Base-by-base conservation (phyloP, 2,329 filamentous ascomycete genomes). In the Penicillium expansum region DNA sequence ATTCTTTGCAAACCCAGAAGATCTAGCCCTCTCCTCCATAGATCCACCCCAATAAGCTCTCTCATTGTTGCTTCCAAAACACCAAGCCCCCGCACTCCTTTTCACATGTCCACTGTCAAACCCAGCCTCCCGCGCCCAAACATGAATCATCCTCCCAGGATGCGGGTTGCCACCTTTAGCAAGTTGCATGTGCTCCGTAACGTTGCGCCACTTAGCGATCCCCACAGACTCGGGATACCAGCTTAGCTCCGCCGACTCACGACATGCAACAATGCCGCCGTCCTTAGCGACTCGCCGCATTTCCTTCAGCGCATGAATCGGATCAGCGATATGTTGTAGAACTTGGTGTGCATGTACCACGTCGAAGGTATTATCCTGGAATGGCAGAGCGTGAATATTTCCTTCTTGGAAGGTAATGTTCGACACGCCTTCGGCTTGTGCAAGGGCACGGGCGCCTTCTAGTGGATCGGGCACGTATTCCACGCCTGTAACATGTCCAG, bases 331-430 rank as follows among this genome's bases (percentile, higher is more conserved):
- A 65, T 87, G 84, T 56, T 81, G 78, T 6, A 87, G 72, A 0
- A 86, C 80, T 63, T 86, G 83, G 62, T 85, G 82, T 10, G 79
- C 80, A 63, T 84, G 81, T 3, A 86, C 83, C 5, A 87, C 65
- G 59, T 87, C 85, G 59, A 87, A 87, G 1, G 71, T 69, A 27
- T 73, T 71, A 43, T 85, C 79, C 2, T 55, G 45, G 44, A 73
- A 74, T 1, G 65, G 58, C 1, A 81, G 72, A 2, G 69, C 59
- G 55, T 78, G 76, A 14, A 79, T 79, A 70, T 77, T 69, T 10
- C 71, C 76, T 3, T 69, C 60, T 22, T 62, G 62, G 58, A 78
- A 78, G 0, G 55, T 60, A 41, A 76, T 56, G 56, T 77, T 77
- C 2, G 58, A 60, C 10, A 77, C 43, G 0, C 68, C 67, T 10